phyloP scores from a whole-genome alignment of 75 land plant species.

The Cupressus sempervirens region DNA sequence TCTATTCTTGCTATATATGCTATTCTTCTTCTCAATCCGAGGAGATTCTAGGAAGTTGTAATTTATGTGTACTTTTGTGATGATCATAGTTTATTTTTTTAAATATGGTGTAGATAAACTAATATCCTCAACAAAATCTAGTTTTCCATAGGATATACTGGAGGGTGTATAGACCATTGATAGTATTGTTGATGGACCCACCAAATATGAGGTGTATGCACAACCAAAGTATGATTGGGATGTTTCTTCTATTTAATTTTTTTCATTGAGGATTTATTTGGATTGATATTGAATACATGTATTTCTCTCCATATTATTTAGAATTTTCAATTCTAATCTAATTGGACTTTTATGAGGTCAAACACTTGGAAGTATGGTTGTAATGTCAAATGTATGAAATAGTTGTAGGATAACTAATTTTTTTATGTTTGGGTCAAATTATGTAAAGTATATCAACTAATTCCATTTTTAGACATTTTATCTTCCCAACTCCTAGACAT shows the following conservation, averaged over 20 bases:
- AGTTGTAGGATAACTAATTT: not conserved
- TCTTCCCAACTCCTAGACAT: too few species aligned
- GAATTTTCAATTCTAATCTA: not conserved
- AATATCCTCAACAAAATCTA: too few species aligned
- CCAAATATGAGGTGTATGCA: too few species aligned
- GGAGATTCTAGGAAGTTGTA: conserved; percentile 75
- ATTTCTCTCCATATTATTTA: not conserved
- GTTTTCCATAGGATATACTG: too few species aligned
- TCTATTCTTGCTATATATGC: conserved; percentile 75
- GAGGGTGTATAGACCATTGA: too few species aligned
- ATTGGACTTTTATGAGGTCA: not conserved
- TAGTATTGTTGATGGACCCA: too few species aligned
- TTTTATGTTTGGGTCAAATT: not conserved
- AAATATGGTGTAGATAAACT: too few species aligned
- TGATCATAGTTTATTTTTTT: too few species aligned
- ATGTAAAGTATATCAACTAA: not conserved
- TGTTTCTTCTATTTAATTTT: too few species aligned
- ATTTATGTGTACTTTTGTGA: conserved; percentile 67
- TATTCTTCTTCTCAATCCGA: conserved; percentile 74
- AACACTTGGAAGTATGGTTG: not conserved
- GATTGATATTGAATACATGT: not conserved
- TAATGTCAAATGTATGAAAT: too few species aligned
- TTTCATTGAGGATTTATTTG: not conserved
- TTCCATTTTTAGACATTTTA: too few species aligned
- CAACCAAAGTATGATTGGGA: too few species aligned